Percentiles rank a stretch among this genome's conserved stretches.
Evolutionary conservation across 2,329 filamentous ascomycete species (phyloP).

Genomic region (Hypocreales sp.): DNA sequence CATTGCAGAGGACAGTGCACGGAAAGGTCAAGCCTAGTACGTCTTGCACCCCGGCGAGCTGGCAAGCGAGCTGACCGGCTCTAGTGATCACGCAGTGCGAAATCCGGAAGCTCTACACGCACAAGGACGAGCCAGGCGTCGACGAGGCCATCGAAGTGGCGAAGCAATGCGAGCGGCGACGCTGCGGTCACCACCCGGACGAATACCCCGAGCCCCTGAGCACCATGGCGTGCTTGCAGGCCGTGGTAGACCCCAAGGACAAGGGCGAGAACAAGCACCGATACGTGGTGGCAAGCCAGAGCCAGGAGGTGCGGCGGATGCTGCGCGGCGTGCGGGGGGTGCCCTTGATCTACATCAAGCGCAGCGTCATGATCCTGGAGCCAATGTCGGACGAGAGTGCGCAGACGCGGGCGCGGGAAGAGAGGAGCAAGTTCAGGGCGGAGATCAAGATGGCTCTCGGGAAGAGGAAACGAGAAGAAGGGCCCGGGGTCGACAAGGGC

Average conservation of each 20-base stretch:
- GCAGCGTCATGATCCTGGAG: slow-evolving; percentile 57
- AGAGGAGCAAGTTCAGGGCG: slow-evolving; percentile 58
- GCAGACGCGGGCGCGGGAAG: slow-evolving; percentile 48
- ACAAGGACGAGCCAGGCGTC: slow-evolving; percentile 36
- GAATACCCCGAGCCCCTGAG: slow-evolving; percentile 56
- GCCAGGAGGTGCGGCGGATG: slow-evolving; percentile 42
- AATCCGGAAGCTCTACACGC: slow-evolving; percentile 62
- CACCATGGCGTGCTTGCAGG: slow-evolving; percentile 52
- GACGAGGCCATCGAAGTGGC: slow-evolving; percentile 54
- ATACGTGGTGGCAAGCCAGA: slow-evolving; percentile 66
- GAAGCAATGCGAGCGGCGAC: slow-evolving; percentile 58
- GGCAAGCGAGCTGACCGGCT: slow-evolving; percentile 7
- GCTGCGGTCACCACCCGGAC: slow-evolving; percentile 63
- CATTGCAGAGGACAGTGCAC: slow-evolving; percentile 69
- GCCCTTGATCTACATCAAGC: slow-evolving; percentile 62
- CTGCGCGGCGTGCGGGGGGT: slow-evolving; percentile 56
- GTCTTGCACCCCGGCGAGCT: slow-evolving; percentile 11
- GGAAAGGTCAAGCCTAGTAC: slow-evolving; percentile 70
- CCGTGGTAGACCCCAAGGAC: slow-evolving; percentile 65
- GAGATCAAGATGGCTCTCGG: slow-evolving; percentile 40
- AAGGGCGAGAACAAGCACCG: slow-evolving; percentile 59
- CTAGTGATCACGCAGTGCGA: slow-evolving; percentile 68
- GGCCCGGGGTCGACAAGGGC: slow-evolving; percentile 16
- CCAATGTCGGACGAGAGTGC: slow-evolving; percentile 58
- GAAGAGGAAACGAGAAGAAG: slow-evolving; percentile 36